These are phyloP conservation scores for Spinellus fusiger DNA, from an alignment of 192 early-diverging fungal species.

Conservation along the genomic window DNA sequence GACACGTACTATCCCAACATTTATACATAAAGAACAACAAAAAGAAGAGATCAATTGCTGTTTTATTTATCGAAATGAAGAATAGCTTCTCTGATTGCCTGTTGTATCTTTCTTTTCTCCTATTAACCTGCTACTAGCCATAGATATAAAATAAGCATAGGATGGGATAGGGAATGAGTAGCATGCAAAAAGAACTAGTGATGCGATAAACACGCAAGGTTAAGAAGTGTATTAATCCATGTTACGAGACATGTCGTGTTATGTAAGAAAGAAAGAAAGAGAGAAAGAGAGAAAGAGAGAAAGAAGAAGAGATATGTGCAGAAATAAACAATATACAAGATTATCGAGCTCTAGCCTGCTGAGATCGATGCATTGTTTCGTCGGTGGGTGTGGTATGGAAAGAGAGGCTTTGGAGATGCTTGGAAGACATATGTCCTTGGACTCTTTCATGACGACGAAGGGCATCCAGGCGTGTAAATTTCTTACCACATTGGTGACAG, in stretches of 20 bases:
- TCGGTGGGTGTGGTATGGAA: not conserved
- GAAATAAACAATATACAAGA: constrained; percentile 1
- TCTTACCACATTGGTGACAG: constrained; percentile 28
- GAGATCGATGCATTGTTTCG: not conserved
- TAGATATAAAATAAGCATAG: too few species aligned
- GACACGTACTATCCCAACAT: not conserved
- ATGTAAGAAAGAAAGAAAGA: not conserved
- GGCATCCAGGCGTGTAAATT: constrained; percentile 31
- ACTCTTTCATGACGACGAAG: constrained; percentile 28
- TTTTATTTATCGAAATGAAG: not conserved
- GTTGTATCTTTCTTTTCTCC: too few species aligned
- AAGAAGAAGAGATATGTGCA: not conserved
- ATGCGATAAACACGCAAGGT: too few species aligned
- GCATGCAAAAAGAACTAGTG: too few species aligned
- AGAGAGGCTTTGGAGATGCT: constrained; percentile 1
- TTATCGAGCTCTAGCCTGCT: not conserved
- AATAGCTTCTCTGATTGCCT: too few species aligned
- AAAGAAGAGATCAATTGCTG: not conserved
- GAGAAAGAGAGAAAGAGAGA: not conserved
- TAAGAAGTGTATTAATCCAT: too few species aligned
- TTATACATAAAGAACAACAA: not conserved
- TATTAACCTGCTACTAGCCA: too few species aligned
- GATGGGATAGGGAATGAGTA: too few species aligned
- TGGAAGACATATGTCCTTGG: constrained; percentile 19
- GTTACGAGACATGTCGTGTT: not conserved